A percentile compares a stretch with the other conserved stretches of the same genome.
phyloP scores from a whole-genome alignment of 1,284 basidiomycete genomes.

The Cutaneotrichosporon dermatis region DNA sequence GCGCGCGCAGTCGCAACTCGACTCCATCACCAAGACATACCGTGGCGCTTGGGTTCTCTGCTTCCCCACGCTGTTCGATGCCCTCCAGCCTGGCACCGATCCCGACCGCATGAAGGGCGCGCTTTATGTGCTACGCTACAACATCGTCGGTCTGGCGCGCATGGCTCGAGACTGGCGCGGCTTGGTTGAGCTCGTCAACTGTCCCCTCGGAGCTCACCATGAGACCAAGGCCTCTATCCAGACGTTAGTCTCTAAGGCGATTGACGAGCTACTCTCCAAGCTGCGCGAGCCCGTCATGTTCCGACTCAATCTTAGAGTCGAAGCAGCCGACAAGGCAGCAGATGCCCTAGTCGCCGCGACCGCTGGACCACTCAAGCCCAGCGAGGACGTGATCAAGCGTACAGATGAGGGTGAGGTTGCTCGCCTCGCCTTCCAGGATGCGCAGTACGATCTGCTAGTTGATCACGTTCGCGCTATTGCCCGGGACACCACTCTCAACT shows the following conservation, averaged over 20 bases:
- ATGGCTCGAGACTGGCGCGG: constrained; percentile 61
- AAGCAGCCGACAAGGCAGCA: constrained; percentile 30
- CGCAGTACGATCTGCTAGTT: constrained; percentile 47
- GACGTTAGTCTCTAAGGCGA: constrained; percentile 69
- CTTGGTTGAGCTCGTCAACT: constrained; percentile 61
- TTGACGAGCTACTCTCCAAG: constrained; percentile 56
- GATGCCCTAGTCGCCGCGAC: constrained; percentile 28
- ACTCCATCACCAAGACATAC: constrained; percentile 59
- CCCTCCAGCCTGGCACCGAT: constrained; percentile 70
- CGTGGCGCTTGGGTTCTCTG: constrained; percentile 72
- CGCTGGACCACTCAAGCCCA: constrained; percentile 16
- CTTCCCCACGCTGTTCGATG: constrained; percentile 67
- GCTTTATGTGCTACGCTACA: constrained; percentile 66
- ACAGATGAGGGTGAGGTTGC: constrained; percentile 37
- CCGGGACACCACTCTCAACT: constrained; percentile 57
- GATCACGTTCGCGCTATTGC: constrained; percentile 66
- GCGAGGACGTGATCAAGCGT: constrained; percentile 33
- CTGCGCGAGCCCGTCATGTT: constrained; percentile 41
- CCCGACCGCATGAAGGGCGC: constrained; percentile 96
- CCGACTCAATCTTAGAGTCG: constrained; percentile 26
- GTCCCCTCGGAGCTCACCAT: constrained; percentile 78
- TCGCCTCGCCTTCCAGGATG: constrained; percentile 42
- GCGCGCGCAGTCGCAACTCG: constrained; percentile 37
- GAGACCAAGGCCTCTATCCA: constrained; percentile 95
- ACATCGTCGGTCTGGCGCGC: constrained; percentile 34